Evolutionary conservation across 805 yeast species (phyloP), one percentile per base, ranked within the genome.

Genomic region (Wickerhamomyces xylosicus): DNA sequence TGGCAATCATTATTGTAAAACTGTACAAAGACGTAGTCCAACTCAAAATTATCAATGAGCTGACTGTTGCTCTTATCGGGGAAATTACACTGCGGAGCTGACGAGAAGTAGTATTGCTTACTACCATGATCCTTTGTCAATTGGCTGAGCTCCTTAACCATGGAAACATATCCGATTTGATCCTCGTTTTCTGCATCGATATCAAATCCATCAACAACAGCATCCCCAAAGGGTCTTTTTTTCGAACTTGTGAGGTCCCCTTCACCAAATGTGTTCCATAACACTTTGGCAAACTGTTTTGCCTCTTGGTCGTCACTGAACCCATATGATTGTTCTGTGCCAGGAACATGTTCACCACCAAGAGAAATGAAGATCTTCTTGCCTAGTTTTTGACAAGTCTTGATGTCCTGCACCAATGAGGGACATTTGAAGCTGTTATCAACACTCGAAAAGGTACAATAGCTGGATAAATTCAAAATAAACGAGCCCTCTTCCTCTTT

Each of bases 121-220:
- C 76, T 59, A 5, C 70, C 55, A 20, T 57, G 62, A 46, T 35
- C 31, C 7, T 63, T 72, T 40, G 63, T 60, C 5, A 55, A 48
- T 4, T 43, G 41, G 47, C 74, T 64, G 44, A 78, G 51, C 48
- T 69, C 65, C 33, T 59, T 64, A 13, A 75, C 83, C 38, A 81
- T 58, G 14, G 79, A 72, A 29, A 75, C 72, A 52, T 79, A 82
- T n/a, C 95, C 95, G 1, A 66, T 63, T 37, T 70, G 67, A 41
- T 67, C 58, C 43, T 67, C 67, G 54, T 74, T 71, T 59, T 90
- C 97, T 50, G 85, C 77, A 59, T 90, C 97, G 46, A 89, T 78
- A 59, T 90, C 97, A 57, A 87, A 89, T 15, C 97, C 97, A 60
- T 90, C 97, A 35, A 90, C 67, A 19, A 79, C 59, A 2, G 95